Evolutionary conservation across 1,284 basidiomycete species (phyloP).

Genomic region (Heimioporus retisporus): DNA sequence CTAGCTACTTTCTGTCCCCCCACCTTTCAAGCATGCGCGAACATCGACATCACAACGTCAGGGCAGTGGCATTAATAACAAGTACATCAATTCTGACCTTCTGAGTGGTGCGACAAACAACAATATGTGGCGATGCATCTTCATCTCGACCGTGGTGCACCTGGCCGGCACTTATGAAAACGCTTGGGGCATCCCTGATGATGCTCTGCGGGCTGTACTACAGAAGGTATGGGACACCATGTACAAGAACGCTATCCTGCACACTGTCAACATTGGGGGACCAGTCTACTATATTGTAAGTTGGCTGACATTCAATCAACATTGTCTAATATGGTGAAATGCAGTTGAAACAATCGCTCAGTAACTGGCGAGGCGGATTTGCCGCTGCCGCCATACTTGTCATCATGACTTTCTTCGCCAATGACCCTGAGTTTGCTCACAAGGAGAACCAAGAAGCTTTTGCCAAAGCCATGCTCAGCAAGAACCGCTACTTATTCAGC

Average conservation of each 20-base stretch:
- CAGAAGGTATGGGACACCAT: neutral
- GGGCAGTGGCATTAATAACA: neutral
- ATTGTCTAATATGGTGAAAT: neutral
- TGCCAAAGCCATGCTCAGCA: conserved; percentile 6
- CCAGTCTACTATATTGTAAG: conserved; percentile 11
- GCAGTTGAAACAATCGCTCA: conserved; percentile 7
- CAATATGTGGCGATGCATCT: neutral
- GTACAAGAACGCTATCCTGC: neutral
- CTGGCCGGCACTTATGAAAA: neutral
- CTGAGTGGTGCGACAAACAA: neutral
- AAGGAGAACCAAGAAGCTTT: neutral
- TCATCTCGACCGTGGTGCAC: neutral
- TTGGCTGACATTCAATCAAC: neutral
- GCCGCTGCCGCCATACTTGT: conserved; percentile 2
- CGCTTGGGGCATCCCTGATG: neutral
- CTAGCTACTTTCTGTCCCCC: neutral
- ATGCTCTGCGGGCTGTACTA: neutral
- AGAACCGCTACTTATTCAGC: conserved; percentile 6
- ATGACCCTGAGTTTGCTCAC: conserved; percentile 3
- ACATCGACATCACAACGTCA: neutral
- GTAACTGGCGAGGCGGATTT: conserved; percentile 5
- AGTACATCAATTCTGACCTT: neutral
- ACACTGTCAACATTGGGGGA: neutral
- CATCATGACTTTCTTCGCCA: conserved; percentile 7
- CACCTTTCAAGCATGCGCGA: neutral